Conservation (phyloP, 2,329 filamentous ascomycete species). For the Fusarium tjaetaba region DNA sequence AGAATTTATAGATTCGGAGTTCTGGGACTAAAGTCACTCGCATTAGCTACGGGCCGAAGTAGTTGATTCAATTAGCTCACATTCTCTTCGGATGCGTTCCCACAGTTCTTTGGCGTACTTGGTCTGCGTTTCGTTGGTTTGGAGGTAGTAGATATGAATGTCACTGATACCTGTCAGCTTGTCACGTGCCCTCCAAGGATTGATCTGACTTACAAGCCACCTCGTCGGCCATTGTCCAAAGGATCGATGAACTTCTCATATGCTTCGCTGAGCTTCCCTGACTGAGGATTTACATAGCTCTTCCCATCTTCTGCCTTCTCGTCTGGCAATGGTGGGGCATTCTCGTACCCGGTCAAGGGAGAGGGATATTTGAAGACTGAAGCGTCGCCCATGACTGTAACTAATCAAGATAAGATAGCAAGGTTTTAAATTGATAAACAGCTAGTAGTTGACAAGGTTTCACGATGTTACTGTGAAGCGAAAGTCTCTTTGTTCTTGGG, state of each 20-base stretch:
- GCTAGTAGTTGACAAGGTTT: accelerated
- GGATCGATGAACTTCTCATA: conserved; percentile 77
- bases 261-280: conserved; percentile 69
- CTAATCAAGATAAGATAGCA: accelerated
- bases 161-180: conserved; percentile 59
- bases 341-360: conserved; percentile 67
- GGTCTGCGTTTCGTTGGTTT: conserved; percentile 68
- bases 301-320: conserved; percentile 79
- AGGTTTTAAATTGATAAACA: no score
- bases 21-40: conserved; percentile 63
- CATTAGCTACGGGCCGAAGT: no score
- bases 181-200: accelerated
- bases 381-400: conserved; percentile 25
- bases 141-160: conserved; percentile 85
- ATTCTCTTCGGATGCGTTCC: conserved; percentile 80
- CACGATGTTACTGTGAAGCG: neutral
- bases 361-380: conserved; percentile 49
- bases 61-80: neutral
- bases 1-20: conserved; percentile 81
- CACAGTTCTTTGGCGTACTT: conserved; percentile 77
- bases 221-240: conserved; percentile 70
- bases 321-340: conserved; percentile 63
- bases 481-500: neutral
- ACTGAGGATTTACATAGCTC: conserved; percentile 74
- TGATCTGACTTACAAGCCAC: conserved; percentile 73